phyloP scores from a whole-genome alignment of 306 rosid species.

The Astragalus glycyphyllos region DNA sequence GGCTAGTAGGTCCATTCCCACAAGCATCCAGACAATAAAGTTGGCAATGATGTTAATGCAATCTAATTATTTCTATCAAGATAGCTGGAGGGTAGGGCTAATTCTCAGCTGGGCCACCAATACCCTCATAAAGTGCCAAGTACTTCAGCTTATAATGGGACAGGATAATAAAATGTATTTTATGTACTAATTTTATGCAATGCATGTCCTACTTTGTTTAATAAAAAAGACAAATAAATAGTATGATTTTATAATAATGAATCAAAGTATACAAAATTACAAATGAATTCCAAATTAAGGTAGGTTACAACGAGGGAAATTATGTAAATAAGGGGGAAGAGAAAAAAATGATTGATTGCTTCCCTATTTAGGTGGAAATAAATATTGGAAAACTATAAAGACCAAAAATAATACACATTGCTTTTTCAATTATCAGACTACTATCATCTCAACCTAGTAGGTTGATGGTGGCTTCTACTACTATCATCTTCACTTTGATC shows the following conservation, averaged over 20 bases:
- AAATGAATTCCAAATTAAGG: slow-evolving; percentile 48
- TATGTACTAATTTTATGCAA: slow-evolving; percentile 29
- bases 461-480: slow-evolving; percentile 53
- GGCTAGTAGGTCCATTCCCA: slow-evolving; percentile 46
- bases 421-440: slow-evolving; percentile 41
- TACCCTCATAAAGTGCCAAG: slow-evolving; percentile 42
- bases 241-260: slow-evolving; percentile 49
- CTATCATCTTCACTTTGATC: slow-evolving; percentile 67
- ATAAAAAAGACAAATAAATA: slow-evolving; percentile 42
- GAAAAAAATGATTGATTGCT: slow-evolving; percentile 34
- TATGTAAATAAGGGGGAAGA: slow-evolving; percentile 19
- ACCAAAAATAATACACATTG: slow-evolving; percentile 44
- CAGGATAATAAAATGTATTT: slow-evolving; percentile 10
- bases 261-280: slow-evolving; percentile 48
- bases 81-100: slow-evolving; percentile 54
- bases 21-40: slow-evolving; percentile 47
- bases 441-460: slow-evolving; percentile 70
- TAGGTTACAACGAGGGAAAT: slow-evolving; percentile 37
- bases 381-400: slow-evolving; percentile 41
- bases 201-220: slow-evolving; percentile 42
- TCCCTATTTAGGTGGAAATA: slow-evolving; percentile 44
- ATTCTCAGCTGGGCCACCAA: slow-evolving; percentile 42
- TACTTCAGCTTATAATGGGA: slow-evolving; percentile 39
- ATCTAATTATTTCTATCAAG: slow-evolving; percentile 44
- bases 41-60: slow-evolving; percentile 58